These are phyloP conservation scores for Symbiodinium pilosum DNA, from an alignment of 73 alveolate species.

Conservation along the genomic window DNA sequence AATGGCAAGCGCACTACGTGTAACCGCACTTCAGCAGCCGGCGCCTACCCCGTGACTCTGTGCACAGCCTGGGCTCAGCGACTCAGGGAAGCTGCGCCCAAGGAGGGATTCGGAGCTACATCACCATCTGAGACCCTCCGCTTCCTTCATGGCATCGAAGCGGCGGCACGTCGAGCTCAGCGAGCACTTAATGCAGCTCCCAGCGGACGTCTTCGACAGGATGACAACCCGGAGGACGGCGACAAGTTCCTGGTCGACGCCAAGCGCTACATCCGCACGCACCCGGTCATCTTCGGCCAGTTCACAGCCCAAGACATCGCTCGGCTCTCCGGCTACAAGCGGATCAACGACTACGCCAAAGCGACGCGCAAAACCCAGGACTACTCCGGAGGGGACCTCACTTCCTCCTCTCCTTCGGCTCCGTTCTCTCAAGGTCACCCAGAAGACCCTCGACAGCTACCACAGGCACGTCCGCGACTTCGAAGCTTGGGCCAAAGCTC, in stretches of 20 bases:
- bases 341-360: not conserved
- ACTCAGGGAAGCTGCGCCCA: not conserved
- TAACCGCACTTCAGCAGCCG: not conserved
- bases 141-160: not conserved
- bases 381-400: not conserved
- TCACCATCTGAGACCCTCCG: not conserved
- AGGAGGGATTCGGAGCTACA: not conserved
- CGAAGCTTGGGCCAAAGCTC: not conserved
- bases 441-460: not conserved
- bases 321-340: not conserved
- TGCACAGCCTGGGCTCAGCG: not conserved
- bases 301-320: constrained; percentile 8
- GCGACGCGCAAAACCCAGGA: not conserved
- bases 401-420: not conserved
- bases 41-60: constrained; percentile 16
- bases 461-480: not conserved
- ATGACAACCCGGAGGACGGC: not conserved
- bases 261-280: not conserved
- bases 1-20: not conserved
- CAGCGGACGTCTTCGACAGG: not conserved
- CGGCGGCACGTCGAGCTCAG: constrained; percentile 3
- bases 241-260: not conserved
- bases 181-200: not conserved
- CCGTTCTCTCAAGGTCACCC: not conserved
- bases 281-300: constrained; percentile 8